These are phyloP conservation scores for Fusarium sp. DNA, from an alignment of 2,329 filamentous ascomycete species.

Conservation along the genomic window DNA sequence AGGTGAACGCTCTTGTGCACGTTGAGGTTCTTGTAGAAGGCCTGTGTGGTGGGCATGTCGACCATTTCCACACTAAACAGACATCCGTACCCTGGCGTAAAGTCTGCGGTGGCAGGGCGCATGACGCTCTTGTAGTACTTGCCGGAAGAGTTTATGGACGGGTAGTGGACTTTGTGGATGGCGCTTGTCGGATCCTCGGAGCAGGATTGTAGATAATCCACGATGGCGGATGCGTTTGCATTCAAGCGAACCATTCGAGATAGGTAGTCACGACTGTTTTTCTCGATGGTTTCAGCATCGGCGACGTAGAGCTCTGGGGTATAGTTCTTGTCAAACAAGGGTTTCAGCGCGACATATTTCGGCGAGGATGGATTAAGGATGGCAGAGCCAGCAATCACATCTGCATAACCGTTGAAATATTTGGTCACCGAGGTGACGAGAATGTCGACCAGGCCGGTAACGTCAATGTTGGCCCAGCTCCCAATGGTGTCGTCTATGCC, in stretches of 20 bases:
- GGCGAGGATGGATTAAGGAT: constrained; percentile 55
- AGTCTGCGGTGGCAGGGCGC: constrained; percentile 53
- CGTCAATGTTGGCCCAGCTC: constrained; percentile 56
- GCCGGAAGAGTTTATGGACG: constrained; percentile 47
- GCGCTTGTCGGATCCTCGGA: constrained; percentile 32
- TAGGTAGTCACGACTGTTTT: not conserved
- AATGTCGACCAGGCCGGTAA: constrained; percentile 57
- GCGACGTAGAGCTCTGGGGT: not conserved
- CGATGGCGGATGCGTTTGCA: not conserved
- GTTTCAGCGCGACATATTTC: not conserved
- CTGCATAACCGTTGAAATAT: constrained; percentile 62
- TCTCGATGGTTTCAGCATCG: not conserved
- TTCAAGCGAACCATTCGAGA: not conserved
- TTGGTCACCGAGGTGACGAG: constrained; percentile 63
- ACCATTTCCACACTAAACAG: constrained; percentile 57
- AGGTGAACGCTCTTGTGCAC: constrained; percentile 61
- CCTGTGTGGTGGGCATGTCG: constrained; percentile 45
- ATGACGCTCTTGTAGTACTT: constrained; percentile 47
- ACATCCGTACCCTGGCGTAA: constrained; percentile 62
- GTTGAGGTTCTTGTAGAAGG: constrained; percentile 59
- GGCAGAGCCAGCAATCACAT: constrained; percentile 60
- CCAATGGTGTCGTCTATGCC: constrained; percentile 56
- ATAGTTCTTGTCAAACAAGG: not conserved
- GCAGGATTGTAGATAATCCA: not conserved
- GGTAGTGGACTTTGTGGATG: constrained; percentile 53